Base-by-base conservation (phyloP, 106 monocot genomes). In the Phalaenopsis aphrodite region DNA sequence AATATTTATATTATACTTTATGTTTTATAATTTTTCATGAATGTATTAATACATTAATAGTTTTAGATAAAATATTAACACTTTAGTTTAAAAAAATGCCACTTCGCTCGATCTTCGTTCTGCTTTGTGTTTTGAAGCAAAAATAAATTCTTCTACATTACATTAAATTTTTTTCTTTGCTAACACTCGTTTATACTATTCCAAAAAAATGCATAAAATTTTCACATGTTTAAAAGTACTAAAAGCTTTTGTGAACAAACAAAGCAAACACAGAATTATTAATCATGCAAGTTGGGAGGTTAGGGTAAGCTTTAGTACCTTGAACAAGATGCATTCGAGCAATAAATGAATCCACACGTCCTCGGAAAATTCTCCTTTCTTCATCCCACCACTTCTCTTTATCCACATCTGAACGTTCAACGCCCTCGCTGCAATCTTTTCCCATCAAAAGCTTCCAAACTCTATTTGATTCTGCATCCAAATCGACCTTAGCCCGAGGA, bases 391-490 rank as follows among this genome's bases (percentile, higher is more conserved):
- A 84, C 80, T 87, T 93, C 81, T 92, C 91, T 78, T 94, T 94
- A 56, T 92, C 86, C 42, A 69, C 69, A 75, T 85, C 84, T 17
- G 80, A 65, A 12, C 12, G 52, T 52, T 52, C 52, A 73, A 42
- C 58, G 36, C 72, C 88, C 57, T 83, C 82, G 39, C 56, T 17
- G 43, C 45, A 55, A 78, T 88, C 89, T 65, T 85, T 91, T 76
- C 87, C 90, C 98, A 99, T 99, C 76, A 99, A 84, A 81, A 94
- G 87, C 46, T 88, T 99, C 94, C 94, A 94, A n/a, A 91, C 89
- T 73, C 87, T 84, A 66, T 84, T 81, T 41, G 92, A 91, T 72
- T 94, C 94, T 15, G 82, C 58, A 84, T 94, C 94, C 73, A 99
- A 75, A 79, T 85, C 80, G 66, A 99, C 94, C 80, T 92, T 87